These are phyloP conservation scores for Chrysoporthe deuterocubensis DNA, from an alignment of 2,329 filamentous ascomycete genomes.

Conservation along the genomic window DNA sequence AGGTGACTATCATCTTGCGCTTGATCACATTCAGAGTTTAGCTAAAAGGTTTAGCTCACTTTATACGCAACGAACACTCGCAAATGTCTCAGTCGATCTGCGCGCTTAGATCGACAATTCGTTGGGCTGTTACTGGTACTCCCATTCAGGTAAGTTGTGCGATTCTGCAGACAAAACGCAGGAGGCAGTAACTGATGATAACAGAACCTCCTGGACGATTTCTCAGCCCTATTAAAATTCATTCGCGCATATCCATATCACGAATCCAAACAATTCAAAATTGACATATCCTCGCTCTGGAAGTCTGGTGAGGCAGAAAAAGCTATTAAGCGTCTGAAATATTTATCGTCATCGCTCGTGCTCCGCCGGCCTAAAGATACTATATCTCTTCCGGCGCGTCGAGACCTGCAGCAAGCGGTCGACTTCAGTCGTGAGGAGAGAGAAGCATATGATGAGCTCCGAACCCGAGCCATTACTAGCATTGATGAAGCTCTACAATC, in stretches of 20 bases:
- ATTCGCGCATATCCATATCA: constrained; percentile 47
- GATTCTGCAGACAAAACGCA: not conserved
- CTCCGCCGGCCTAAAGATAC: constrained; percentile 45
- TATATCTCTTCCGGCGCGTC: constrained; percentile 43
- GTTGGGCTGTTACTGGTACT: constrained; percentile 55
- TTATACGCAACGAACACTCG: constrained; percentile 43
- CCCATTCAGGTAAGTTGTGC: constrained; percentile 41
- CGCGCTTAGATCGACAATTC: constrained; percentile 39
- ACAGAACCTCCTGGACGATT: constrained; percentile 48
- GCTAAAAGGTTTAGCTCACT: constrained; percentile 40
- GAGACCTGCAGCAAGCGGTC: constrained; percentile 40
- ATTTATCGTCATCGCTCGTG: constrained; percentile 42
- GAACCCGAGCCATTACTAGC: constrained; percentile 34
- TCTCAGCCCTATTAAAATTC: constrained; percentile 49
- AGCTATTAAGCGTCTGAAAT: constrained; percentile 45
- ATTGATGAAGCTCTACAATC: constrained; percentile 42
- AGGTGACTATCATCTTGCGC: constrained; percentile 34
- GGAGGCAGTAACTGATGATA: no score
- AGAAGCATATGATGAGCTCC: constrained; percentile 40
- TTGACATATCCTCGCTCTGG: constrained; percentile 44
- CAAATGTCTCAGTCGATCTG: constrained; percentile 44
- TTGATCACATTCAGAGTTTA: not conserved
- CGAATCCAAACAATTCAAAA: constrained; percentile 43
- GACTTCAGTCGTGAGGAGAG: constrained; percentile 43
- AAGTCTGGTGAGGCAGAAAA: constrained; percentile 42